phyloP scores from a whole-genome alignment of 2,329 filamentous ascomycete species.

The Claviceps capensis region DNA sequence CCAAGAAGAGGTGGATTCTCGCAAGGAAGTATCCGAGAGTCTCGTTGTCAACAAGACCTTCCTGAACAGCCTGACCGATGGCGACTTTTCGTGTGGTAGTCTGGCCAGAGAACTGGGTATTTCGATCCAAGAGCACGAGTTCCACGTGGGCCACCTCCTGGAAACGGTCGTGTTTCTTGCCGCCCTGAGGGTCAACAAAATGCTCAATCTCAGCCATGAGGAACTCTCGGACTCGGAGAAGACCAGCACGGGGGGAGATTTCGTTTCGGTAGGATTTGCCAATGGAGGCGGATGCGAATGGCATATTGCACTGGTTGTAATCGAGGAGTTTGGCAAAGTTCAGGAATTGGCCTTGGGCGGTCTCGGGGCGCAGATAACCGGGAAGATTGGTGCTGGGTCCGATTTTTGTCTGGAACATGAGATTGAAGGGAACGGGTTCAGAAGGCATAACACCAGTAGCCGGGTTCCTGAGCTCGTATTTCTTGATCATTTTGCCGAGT shows the following conservation, averaged over 20 bases:
- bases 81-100: slow-evolving; percentile 59
- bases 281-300: slow-evolving; percentile 92
- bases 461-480: slow-evolving; percentile 85
- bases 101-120: slow-evolving; percentile 77
- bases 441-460: slow-evolving; percentile 62
- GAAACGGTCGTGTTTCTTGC: slow-evolving; percentile 90
- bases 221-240: slow-evolving; percentile 91
- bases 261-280: slow-evolving; percentile 98
- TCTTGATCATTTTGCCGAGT: slow-evolving; percentile 76
- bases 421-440: slow-evolving; percentile 83
- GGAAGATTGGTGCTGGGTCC: slow-evolving; percentile 79
- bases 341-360: slow-evolving; percentile 93
- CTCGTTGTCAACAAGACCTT: slow-evolving; percentile 84
- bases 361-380: slow-evolving; percentile 84
- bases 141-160: slow-evolving; percentile 71
- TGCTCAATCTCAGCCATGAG: slow-evolving; percentile 99
- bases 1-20: slow-evolving; percentile 80
- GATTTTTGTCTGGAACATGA: slow-evolving; percentile 97
- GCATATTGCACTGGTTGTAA: slow-evolving; percentile 90
- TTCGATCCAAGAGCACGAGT: slow-evolving; percentile 69
- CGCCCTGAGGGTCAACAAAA: slow-evolving; percentile 85
- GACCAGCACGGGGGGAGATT: slow-evolving; percentile 82
- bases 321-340: slow-evolving; percentile 95
- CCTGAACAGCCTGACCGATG: slow-evolving; percentile 75
- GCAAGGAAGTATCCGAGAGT: slow-evolving; percentile 96